Base-by-base conservation (phyloP, 2,329 filamentous ascomycete genomes). In the Hypoxylon sp. region DNA sequence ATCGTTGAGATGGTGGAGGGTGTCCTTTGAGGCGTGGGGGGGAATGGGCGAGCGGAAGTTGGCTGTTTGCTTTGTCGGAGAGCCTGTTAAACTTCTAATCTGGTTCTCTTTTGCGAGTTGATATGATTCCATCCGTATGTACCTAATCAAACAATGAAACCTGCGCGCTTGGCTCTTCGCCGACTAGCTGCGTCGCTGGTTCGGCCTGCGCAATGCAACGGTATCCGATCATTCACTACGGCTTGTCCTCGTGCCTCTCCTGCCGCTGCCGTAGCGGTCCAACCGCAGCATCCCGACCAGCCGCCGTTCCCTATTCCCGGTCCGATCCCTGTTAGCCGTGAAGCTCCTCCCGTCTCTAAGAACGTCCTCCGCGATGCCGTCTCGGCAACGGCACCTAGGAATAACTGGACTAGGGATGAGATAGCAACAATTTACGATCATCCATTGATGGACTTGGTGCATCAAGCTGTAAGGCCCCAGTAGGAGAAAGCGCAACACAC, bases 361-460 rank as follows among this genome's bases (percentile, higher is more conserved):
- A 52, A 77, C 56, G 79, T 84, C 21, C 71, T 87, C 37, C 79
- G 75, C 6, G 79, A 81, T 72, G 91, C 92, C 7, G 83, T 92
- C 21, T 83, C 86, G 48, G 89, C 91, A 21, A 85, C 81, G 1
- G 81, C 77, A 5, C 87, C 92, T 11, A 85, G 93, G 54, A 91
- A 90, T 75, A 87, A 90, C 79, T 97, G 93, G 94, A 93, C 92
- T 5, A 89, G 87, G 71, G 89, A 94, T 70, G 92, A 97, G 81
- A 93, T 97, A 69, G 83, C 90, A 8, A 88, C 92, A 70, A 91
- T 97, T 73, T 97, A 96, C 82, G 88, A 94, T 76, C 91, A 91
- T 55, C 92, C 93, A 15, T 83, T 97, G 77, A 91, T 94, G 84
- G 91, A 95, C 77, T 82, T 97, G 75, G 87, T 91, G 7, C 92